Base-by-base conservation (phyloP, 371 early-diverging fungal genomes). In the Polyrhizophydium stewartii region DNA sequence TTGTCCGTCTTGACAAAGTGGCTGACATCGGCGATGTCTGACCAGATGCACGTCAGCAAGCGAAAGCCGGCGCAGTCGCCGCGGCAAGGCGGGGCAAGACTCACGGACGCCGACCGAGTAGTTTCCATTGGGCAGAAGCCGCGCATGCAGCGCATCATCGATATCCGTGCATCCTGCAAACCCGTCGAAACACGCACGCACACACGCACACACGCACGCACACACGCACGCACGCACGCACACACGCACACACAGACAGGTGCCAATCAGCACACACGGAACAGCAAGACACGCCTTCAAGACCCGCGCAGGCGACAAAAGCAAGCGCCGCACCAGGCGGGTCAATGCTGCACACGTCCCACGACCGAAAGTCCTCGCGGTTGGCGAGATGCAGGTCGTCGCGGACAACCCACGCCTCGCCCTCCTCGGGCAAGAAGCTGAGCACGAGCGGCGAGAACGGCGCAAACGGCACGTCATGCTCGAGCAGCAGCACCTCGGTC, bases 11-110 rank as follows among this genome's bases (percentile, higher is more conserved):
- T 87, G 22, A 99, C 95, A 84, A 95, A 99, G 65, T 92, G 87
- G n/a, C 91, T 88, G 27, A 99, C 99, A 87, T 99, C 99, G 41
- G 99, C 97, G 77, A 99, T 99, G 71, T 97, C 87, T 88, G 61
- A 40, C 27, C 7, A 50, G 19, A 21, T 13, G 2, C 6, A 17
- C 30, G 22, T 6, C 17, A 40, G 37, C 24, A 16, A 9, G 19
- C 22, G 19, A 49, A 57, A 33, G 7, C 10, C 35, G 40, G 13
- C 58, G 25, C 17, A 25, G 41, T 45, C 56, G 41, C 58, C 25
- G 56, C 56, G 25, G 27, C 35, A 56, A 19, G 5, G 5, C 5
- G 27, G 30, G n/a, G 16, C 31, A 49, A 17, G 12, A 88, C 85
- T 80, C 80, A 85, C 88, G 93, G 56, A 93, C 93, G 55, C 93